Percentiles rank a stretch among this genome's conserved stretches.
These are phyloP conservation scores for Austropuccinia psidii DNA, from an alignment of 1,284 basidiomycete species.

Conservation along the genomic window DNA sequence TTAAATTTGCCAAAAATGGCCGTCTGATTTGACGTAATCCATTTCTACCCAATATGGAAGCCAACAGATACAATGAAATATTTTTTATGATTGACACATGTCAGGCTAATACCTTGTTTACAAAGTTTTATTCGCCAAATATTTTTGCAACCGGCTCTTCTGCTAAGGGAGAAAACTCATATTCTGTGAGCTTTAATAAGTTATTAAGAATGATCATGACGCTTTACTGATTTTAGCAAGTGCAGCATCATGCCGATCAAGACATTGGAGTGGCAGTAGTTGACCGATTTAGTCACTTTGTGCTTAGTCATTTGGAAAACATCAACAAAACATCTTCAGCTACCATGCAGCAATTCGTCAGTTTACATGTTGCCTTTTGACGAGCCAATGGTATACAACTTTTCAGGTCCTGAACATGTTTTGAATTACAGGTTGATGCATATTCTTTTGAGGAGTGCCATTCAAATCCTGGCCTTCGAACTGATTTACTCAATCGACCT, in stretches of 20 bases:
- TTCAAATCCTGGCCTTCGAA: slow-evolving; percentile 78
- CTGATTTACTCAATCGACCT: slow-evolving; percentile 67
- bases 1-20: background rate
- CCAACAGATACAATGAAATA: slow-evolving; percentile 88
- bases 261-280: slow-evolving; percentile 94
- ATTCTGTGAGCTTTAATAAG: slow-evolving; percentile 62
- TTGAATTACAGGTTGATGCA: slow-evolving; percentile 59
- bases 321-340: slow-evolving; percentile 79
- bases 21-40: background rate
- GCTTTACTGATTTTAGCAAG: background rate
- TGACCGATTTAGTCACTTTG: slow-evolving; percentile 86
- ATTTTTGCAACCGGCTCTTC: slow-evolving; percentile 89
- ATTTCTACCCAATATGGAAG: too few relatives aligned
- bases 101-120: slow-evolving; percentile 93
- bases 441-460: slow-evolving; percentile 68
- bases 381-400: too few relatives aligned
- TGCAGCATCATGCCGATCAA: slow-evolving; percentile 77
- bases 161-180: slow-evolving; percentile 79
- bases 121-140: slow-evolving; percentile 89
- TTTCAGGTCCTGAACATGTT: slow-evolving; percentile 2
- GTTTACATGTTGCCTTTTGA: slow-evolving; percentile 43
- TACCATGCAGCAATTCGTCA: slow-evolving; percentile 75
- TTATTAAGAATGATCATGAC: background rate
- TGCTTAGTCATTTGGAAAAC: slow-evolving; percentile 81
- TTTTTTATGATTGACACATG: slow-evolving; percentile 99